Conservation (phyloP, 441 rosid genomes). For the Gossypium schwendimanii region DNA sequence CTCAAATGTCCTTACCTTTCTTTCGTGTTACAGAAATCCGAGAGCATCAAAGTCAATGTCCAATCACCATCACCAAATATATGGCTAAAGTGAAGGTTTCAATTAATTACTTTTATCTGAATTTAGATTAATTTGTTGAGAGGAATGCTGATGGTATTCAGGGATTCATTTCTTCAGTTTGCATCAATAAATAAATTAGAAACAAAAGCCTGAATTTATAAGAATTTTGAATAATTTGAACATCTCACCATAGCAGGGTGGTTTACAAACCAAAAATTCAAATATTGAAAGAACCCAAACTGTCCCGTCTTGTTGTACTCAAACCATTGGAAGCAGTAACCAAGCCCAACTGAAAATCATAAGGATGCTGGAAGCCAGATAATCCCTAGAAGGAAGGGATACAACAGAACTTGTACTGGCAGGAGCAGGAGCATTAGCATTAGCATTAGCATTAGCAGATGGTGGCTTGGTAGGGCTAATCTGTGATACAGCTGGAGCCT, state of each 20-base stretch:
- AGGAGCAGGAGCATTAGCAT: constrained; percentile 20
- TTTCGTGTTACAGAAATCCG: no score
- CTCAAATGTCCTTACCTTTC: no score
- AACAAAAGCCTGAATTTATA: not conserved
- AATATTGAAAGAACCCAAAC: not conserved
- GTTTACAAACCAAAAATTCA: not conserved
- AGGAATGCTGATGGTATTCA: not conserved
- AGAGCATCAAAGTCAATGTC: no score
- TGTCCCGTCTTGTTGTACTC: not conserved
- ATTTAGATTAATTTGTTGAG: not conserved
- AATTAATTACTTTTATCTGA: not conserved
- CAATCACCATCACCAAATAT: no score
- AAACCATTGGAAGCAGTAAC: constrained; percentile 8
- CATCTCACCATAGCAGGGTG: not conserved
- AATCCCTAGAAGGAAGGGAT: not conserved
- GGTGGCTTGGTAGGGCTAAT: constrained; percentile 1
- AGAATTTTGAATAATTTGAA: not conserved
- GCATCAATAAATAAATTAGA: not conserved
- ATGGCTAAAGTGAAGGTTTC: not conserved
- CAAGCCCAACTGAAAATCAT: not conserved
- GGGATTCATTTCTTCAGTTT: not conserved
- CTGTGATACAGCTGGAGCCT: constrained; percentile 8
- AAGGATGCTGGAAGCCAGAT: not conserved
- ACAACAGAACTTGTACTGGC: not conserved
- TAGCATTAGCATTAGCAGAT: not conserved